Conservation (phyloP, 2,329 filamentous ascomycete species). For the Xylaria sp. region DNA sequence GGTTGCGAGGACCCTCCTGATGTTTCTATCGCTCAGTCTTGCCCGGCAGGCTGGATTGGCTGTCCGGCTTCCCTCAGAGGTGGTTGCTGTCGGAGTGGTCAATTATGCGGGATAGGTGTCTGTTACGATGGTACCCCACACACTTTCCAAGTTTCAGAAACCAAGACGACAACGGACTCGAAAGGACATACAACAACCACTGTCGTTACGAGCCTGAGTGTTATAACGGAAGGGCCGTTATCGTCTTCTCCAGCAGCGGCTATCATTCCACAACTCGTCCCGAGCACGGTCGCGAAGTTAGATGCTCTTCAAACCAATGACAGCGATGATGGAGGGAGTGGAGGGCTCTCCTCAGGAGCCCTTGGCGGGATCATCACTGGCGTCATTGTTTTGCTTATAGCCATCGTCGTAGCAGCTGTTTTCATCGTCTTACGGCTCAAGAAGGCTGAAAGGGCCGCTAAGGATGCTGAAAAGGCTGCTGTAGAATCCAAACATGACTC, state of each 20-base stretch:
- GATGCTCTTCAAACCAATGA: slow-evolving; percentile 39
- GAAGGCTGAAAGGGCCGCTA: slow-evolving; percentile 49
- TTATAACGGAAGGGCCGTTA: slow-evolving; percentile 38
- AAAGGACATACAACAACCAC: slow-evolving; percentile 47
- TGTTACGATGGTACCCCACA: slow-evolving; percentile 57
- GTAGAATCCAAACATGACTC: slow-evolving; percentile 45
- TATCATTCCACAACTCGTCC: slow-evolving; percentile 51
- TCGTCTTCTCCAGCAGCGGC: slow-evolving; percentile 34
- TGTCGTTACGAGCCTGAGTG: slow-evolving; percentile 48
- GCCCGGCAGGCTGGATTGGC: slow-evolving; percentile 51
- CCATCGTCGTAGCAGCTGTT: slow-evolving; percentile 53
- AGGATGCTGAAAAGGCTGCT: slow-evolving; percentile 43
- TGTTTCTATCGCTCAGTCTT: slow-evolving; percentile 47
- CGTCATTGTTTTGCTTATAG: slow-evolving; percentile 53
- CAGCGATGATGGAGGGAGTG: slow-evolving; percentile 32
- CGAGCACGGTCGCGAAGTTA: slow-evolving; percentile 51
- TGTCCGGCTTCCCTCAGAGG: slow-evolving; percentile 58
- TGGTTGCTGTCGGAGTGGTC: slow-evolving; percentile 58
- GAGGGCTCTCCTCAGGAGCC: slow-evolving; percentile 47
- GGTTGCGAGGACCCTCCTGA: slow-evolving; percentile 54
- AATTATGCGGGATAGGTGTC: slow-evolving; percentile 52
- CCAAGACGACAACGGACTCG: slow-evolving; percentile 53
- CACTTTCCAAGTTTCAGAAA: slow-evolving; percentile 52
- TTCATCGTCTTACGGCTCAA: slow-evolving; percentile 58
- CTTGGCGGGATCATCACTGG: slow-evolving; percentile 62